Evolutionary conservation across 2,329 filamentous ascomycete species (phyloP).

Genomic region (Pseudogymnoascus sp.): DNA sequence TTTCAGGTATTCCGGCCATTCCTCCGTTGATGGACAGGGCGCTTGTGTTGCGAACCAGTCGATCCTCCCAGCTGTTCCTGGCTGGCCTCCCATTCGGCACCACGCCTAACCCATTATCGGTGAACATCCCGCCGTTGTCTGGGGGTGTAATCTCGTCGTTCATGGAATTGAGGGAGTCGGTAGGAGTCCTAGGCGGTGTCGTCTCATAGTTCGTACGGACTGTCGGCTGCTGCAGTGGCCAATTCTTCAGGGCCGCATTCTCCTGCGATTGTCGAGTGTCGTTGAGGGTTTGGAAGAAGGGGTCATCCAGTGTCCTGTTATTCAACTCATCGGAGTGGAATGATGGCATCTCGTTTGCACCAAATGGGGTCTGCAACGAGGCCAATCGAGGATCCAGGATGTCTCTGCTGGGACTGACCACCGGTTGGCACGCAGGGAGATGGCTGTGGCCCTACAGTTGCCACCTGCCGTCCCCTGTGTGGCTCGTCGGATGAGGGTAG

Average conservation of each 20-base stretch:
- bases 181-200: constrained; percentile 28
- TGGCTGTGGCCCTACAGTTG: constrained; percentile 7
- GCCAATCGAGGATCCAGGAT: neutral
- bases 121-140: constrained; percentile 24
- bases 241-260: constrained; percentile 17
- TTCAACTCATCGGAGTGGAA: constrained; percentile 37
- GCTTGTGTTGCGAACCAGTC: constrained; percentile 25
- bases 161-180: constrained; percentile 26
- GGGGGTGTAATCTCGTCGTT: constrained; percentile 19
- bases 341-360: constrained; percentile 42
- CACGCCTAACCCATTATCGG: constrained; percentile 48
- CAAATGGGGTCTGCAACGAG: neutral
- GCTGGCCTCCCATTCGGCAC: constrained; percentile 48
- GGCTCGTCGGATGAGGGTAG: constrained; percentile 2
- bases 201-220: constrained; percentile 20
- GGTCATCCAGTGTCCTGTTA: constrained; percentile 22
- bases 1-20: constrained; percentile 21
- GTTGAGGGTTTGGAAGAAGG: constrained; percentile 30
- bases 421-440: constrained; percentile 1
- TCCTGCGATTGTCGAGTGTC: constrained; percentile 27
- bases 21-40: constrained; percentile 24
- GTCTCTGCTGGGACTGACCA: neutral
- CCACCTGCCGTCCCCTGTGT: constrained; percentile 7
- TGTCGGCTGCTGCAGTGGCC: constrained; percentile 26
- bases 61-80: constrained; percentile 32